phyloP scores from a whole-genome alignment of 2,329 filamentous ascomycete genomes.

The Sporothrix mexicana region DNA sequence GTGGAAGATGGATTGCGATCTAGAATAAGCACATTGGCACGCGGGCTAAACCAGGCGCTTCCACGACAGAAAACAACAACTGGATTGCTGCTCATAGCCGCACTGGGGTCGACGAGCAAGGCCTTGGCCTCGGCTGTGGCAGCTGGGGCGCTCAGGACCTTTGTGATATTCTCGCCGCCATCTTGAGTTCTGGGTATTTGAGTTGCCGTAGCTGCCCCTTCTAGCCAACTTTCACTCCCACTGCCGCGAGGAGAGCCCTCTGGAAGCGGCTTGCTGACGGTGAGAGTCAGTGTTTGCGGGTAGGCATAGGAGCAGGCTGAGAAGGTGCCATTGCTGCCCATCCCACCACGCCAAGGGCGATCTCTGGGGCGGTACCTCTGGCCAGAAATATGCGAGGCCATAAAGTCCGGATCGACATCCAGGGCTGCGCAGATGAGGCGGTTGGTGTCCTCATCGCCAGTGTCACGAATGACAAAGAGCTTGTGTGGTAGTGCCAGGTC shows the following conservation, averaged over 20 bases:
- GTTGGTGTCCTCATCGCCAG: conserved; percentile 38
- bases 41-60: conserved; percentile 44
- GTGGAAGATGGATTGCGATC: conserved; percentile 38
- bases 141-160: neutral
- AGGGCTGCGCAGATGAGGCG: conserved; percentile 34
- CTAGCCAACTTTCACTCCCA: neutral
- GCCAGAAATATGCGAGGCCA: conserved; percentile 43
- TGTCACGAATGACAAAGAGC: conserved; percentile 42
- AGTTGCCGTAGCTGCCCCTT: neutral
- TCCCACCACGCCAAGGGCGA: conserved; percentile 27
- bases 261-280: neutral
- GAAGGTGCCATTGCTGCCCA: neutral
- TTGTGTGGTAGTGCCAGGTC: neutral
- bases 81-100: neutral
- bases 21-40: conserved; percentile 45
- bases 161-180: neutral
- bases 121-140: neutral
- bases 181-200: neutral
- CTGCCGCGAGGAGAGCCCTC: neutral
- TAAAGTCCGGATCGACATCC: conserved; percentile 43
- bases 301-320: conserved; percentile 22
- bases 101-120: neutral
- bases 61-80: conserved; percentile 43
- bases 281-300: conserved; percentile 25
- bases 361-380: conserved; percentile 40